These are phyloP conservation scores for Chrysosporium keratinophilum DNA, from an alignment of 2,329 filamentous ascomycete genomes.

Conservation along the genomic window DNA sequence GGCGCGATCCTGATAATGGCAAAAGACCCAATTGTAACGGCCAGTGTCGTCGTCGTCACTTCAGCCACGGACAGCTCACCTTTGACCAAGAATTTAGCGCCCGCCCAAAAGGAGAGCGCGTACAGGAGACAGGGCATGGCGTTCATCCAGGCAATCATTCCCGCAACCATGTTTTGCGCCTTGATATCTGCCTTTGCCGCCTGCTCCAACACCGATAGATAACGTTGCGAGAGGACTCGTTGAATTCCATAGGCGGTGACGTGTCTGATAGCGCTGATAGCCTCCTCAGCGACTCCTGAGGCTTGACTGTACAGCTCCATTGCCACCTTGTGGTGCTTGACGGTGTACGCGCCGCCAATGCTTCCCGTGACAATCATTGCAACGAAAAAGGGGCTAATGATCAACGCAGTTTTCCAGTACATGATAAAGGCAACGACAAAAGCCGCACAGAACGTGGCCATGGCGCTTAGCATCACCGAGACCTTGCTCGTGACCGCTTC, in stretches of 20 bases:
- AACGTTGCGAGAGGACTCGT: conserved; percentile 64
- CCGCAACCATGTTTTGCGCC: conserved; percentile 56
- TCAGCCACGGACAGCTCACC: conserved; percentile 51
- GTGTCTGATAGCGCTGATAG: conserved; percentile 71
- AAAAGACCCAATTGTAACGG: conserved; percentile 75
- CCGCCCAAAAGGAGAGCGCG: conserved; percentile 68
- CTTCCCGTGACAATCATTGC: conserved; percentile 61
- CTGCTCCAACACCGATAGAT: conserved; percentile 55
- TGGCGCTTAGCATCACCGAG: conserved; percentile 54
- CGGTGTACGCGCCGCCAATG: conserved; percentile 54
- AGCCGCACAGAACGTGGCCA: conserved; percentile 65
- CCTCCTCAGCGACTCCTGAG: conserved; percentile 71
- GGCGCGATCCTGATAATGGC: conserved; percentile 68
- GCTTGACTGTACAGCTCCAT: conserved; percentile 63
- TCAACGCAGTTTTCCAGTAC: conserved; percentile 76
- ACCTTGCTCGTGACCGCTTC: conserved; percentile 78
- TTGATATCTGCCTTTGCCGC: conserved; percentile 61
- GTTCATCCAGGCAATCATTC: conserved; percentile 66
- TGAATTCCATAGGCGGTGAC: conserved; percentile 75
- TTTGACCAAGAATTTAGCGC: conserved; percentile 54
- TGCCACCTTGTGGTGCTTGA: conserved; percentile 61
- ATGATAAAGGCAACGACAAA: conserved; percentile 73
- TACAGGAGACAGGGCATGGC: conserved; percentile 63
- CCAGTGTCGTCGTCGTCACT: conserved; percentile 66
- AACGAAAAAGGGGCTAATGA: conserved; percentile 61